These are phyloP conservation scores for Pleurotus platypus DNA, from an alignment of 768 basidiomycete genomes.

Conservation along the genomic window DNA sequence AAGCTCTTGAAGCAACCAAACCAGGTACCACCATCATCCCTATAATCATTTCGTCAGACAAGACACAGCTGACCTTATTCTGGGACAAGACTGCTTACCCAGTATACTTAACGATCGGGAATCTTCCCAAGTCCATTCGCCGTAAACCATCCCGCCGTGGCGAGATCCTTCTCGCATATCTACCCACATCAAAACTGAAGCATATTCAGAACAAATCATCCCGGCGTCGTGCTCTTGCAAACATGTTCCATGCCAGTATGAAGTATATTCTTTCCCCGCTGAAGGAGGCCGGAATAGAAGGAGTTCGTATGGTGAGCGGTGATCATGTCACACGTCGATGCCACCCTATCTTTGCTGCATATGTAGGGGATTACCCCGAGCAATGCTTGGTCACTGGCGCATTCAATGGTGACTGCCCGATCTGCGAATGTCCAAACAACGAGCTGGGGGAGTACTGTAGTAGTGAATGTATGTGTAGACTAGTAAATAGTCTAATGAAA, in stretches of 20 bases:
- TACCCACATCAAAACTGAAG: slow-evolving; percentile 31
- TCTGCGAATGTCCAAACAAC: no score
- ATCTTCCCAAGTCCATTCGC: slow-evolving; percentile 27
- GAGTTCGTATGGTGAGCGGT: slow-evolving; percentile 26
- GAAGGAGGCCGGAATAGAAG: slow-evolving; percentile 20
- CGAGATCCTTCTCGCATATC: slow-evolving; percentile 35
- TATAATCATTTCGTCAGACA: slow-evolving; percentile 38
- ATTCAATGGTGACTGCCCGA: no score
- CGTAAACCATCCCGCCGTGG: slow-evolving; percentile 27
- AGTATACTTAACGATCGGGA: slow-evolving; percentile 39
- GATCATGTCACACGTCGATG: slow-evolving; percentile 24
- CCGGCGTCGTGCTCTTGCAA: slow-evolving; percentile 20
- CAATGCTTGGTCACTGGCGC: slow-evolving; percentile 24
- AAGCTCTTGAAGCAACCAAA: slow-evolving; percentile 9
- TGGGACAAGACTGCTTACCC: slow-evolving; percentile 36
- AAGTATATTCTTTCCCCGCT: slow-evolving; percentile 24
- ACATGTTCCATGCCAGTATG: slow-evolving; percentile 35
- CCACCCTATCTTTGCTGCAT: slow-evolving; percentile 34
- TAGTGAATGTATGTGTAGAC: no score
- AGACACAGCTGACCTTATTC: slow-evolving; percentile 34
- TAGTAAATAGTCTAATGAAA: no score
- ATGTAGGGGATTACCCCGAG: slow-evolving; percentile 37
- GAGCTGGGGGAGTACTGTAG: no score
- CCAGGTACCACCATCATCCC: slow-evolving; percentile 28
- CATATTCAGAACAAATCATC: slow-evolving; percentile 22